A percentile compares a stretch with the other conserved stretches of the same genome.
phyloP scores from a whole-genome alignment of 2,329 filamentous ascomycete species.

The Pseudogymnoascus sp. region DNA sequence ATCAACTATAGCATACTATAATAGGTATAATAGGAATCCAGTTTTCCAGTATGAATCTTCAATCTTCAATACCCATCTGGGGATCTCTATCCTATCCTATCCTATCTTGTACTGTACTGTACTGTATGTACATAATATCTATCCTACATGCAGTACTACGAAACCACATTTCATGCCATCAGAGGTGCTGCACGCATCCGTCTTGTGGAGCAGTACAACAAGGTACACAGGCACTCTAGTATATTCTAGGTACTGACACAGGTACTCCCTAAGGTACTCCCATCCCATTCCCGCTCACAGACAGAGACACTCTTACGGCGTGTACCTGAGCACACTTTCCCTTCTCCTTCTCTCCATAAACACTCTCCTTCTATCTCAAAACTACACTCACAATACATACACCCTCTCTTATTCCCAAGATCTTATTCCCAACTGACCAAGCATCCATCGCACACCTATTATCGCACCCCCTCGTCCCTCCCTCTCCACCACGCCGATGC shows the following conservation, averaged over 20 bases:
- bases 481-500: background rate
- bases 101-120: background rate
- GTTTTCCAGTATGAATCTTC: no score
- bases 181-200: background rate
- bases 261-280: background rate
- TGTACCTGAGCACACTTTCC: background rate
- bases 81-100: background rate
- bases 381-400: background rate
- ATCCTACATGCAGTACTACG: background rate
- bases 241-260: no score
- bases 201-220: background rate
- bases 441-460: background rate
- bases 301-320: background rate
- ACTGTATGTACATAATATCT: no score
- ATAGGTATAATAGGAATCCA: background rate
- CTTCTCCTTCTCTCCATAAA: no score
- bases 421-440: background rate
- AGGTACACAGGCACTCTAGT: background rate
- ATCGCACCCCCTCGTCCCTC: background rate
- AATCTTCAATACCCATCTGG: background rate
- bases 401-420: no score
- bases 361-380: no score
- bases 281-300: background rate
- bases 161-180: slow-evolving; percentile 7
- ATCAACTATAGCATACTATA: no score